Percentiles rank a stretch among this genome's conserved stretches.
phyloP scores from a whole-genome alignment of 192 early-diverging fungal species.

The Coemansia guatemalensis region DNA sequence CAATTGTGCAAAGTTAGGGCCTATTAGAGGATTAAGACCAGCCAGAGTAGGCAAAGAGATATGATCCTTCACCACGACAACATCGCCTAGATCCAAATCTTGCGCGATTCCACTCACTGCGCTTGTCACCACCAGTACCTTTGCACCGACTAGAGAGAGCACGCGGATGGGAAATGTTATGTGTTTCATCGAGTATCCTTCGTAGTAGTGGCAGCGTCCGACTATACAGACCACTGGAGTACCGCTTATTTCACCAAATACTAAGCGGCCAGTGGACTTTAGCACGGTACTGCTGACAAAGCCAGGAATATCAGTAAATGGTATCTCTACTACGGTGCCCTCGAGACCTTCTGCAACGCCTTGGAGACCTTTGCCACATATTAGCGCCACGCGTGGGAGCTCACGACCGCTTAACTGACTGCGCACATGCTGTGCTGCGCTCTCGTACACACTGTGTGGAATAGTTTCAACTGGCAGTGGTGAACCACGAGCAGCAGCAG shows the following conservation, averaged over 20 bases:
- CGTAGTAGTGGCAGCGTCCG: slow-evolving; percentile 90
- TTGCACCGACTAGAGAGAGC: slow-evolving; percentile 76
- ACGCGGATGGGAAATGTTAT: slow-evolving; percentile 86
- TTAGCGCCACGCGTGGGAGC: slow-evolving; percentile 69
- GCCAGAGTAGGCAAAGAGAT: slow-evolving; percentile 72
- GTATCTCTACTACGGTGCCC: slow-evolving; percentile 60
- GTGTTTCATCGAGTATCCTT: slow-evolving; percentile 78
- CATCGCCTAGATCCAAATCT: slow-evolving; percentile 78
- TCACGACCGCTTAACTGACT: slow-evolving; percentile 32
- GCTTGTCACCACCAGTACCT: slow-evolving; percentile 78
- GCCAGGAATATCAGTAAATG: slow-evolving; percentile 80
- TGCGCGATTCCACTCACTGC: slow-evolving; percentile 81
- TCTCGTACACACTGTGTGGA: slow-evolving; percentile 54
- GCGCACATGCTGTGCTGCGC: slow-evolving; percentile 50
- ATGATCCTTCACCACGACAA: slow-evolving; percentile 79
- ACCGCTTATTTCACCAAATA: slow-evolving; percentile 78
- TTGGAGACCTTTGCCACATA: slow-evolving; percentile 83
- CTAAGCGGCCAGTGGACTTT: slow-evolving; percentile 54
- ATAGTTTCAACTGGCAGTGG: slow-evolving; percentile 46
- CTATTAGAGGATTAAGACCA: slow-evolving; percentile 79
- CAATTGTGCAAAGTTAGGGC: slow-evolving; percentile 77
- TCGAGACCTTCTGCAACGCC: slow-evolving; percentile 73
- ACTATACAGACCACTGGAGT: slow-evolving; percentile 78
- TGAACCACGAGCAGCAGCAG: slow-evolving; percentile 10
- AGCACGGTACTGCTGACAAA: slow-evolving; percentile 71